phyloP scores from a whole-genome alignment of 2,329 filamentous ascomycete species.

The Penicillium janthinellum region DNA sequence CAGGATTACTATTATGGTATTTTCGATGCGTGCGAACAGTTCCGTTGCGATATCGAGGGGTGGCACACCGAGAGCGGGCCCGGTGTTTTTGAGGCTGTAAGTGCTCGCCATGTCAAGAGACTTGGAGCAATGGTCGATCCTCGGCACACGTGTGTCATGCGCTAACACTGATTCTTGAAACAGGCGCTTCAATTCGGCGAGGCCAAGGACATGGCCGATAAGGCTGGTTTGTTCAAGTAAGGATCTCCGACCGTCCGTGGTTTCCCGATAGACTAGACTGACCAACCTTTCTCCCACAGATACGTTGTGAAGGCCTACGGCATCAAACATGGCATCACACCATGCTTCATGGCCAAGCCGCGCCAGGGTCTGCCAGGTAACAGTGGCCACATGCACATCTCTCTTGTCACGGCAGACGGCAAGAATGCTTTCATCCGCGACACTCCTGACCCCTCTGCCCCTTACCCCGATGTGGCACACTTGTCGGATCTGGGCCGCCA shows the following conservation, averaged over 20 bases:
- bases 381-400: conserved; percentile 94
- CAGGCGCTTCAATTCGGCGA: conserved; percentile 84
- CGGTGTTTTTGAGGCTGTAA: conserved; percentile 87
- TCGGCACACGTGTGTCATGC: not conserved
- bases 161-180: not conserved
- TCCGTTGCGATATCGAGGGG: conserved; percentile 81
- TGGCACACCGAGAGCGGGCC: conserved; percentile 96
- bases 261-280: conserved; percentile 4
- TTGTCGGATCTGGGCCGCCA: conserved; percentile 88
- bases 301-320: conserved; percentile 88
- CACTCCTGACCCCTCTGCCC: conserved; percentile 68
- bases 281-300: conserved; percentile 38
- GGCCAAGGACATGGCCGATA: conserved; percentile 86
- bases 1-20: conserved; percentile 90
- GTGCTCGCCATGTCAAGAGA: conserved; percentile 22
- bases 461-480: conserved; percentile 73
- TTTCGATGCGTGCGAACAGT: conserved; percentile 76
- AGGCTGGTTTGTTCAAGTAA: conserved; percentile 86
- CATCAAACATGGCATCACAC: conserved; percentile 85
- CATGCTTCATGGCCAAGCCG: conserved; percentile 98
- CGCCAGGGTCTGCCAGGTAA: conserved; percentile 89
- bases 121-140: not conserved
- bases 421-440: conserved; percentile 83
- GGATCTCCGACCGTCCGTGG: not conserved
- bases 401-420: conserved; percentile 75